phyloP scores from a whole-genome alignment of 352 stramenopile species.

The Globisporangium sylvaticum region DNA sequence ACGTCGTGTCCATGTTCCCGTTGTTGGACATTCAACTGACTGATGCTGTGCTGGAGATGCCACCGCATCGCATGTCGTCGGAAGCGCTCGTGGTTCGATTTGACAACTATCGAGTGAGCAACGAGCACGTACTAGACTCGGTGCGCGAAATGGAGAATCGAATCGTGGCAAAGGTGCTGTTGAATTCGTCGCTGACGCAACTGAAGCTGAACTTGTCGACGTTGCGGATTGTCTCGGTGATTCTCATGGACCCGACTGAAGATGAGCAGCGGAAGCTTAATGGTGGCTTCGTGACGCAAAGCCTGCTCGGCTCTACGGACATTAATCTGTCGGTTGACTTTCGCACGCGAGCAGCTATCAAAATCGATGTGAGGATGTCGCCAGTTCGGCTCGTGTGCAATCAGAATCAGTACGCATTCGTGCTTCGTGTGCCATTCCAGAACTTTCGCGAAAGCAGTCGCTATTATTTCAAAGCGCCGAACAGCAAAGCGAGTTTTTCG shows the following conservation, averaged over 20 bases:
- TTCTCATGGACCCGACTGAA: constrained; percentile 50
- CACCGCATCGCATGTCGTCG: constrained; percentile 69
- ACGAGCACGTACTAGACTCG: constrained; percentile 57
- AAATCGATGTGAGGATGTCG: constrained; percentile 46
- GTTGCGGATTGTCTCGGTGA: constrained; percentile 71
- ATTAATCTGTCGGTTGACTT: constrained; percentile 59
- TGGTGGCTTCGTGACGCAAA: constrained; percentile 59
- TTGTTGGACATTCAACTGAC: constrained; percentile 64
- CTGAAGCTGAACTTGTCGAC: constrained; percentile 60
- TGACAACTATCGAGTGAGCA: constrained; percentile 58
- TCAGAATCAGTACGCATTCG: constrained; percentile 78
- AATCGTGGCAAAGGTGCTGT: constrained; percentile 78
- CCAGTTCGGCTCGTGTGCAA: constrained; percentile 79
- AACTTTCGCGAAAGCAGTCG: constrained; percentile 69
- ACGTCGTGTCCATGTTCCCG: constrained; percentile 83
- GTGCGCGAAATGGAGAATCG: constrained; percentile 69
- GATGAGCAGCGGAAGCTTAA: constrained; percentile 23
- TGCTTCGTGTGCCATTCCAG: constrained; percentile 67
- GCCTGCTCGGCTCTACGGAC: constrained; percentile 66
- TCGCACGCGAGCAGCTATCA: constrained; percentile 47
- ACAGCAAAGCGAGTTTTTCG: constrained; percentile 3
- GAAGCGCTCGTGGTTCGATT: constrained; percentile 73
- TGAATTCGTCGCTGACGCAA: constrained; percentile 78
- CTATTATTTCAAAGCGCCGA: constrained; percentile 26
- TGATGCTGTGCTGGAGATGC: constrained; percentile 73